Percentiles rank a stretch among this genome's conserved stretches.
phyloP scores from a whole-genome alignment of 1,284 basidiomycete genomes.

The Moniliophthora roreri region DNA sequence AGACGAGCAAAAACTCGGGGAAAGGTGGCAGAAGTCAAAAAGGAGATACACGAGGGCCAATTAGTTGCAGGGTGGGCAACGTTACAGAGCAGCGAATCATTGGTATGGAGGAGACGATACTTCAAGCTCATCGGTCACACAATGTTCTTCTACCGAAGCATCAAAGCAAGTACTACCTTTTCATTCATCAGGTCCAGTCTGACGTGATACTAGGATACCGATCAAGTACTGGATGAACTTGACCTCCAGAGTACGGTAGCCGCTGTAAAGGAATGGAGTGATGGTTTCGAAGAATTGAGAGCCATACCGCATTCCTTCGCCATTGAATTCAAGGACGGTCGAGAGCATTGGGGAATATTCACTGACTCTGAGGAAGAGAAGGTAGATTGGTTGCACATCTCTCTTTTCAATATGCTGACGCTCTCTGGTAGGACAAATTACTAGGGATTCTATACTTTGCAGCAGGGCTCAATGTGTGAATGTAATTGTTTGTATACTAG shows the following conservation, averaged over 20 bases:
- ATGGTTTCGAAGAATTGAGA: constrained; percentile 72
- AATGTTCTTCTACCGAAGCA: constrained; percentile 54
- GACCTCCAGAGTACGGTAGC: constrained; percentile 45
- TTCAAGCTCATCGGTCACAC: constrained; percentile 54
- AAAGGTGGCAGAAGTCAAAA: constrained; percentile 43
- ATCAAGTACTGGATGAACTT: constrained; percentile 47
- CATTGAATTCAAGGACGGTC: constrained; percentile 55
- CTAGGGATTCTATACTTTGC: constrained; percentile 4
- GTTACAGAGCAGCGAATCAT: constrained; percentile 53
- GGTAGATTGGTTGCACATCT: too few species aligned
- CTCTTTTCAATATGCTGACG: too few species aligned
- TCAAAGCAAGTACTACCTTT: constrained; percentile 41
- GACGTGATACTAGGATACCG: constrained; percentile 39
- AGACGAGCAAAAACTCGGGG: constrained; percentile 44
- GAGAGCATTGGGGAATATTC: constrained; percentile 57
- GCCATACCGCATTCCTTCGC: constrained; percentile 71
- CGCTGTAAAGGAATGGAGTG: constrained; percentile 62
- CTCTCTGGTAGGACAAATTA: not conserved
- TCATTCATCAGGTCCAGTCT: not conserved
- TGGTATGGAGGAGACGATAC: constrained; percentile 67
- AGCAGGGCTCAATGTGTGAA: not conserved
- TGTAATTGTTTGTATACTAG: too few species aligned
- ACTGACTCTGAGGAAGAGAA: constrained; percentile 70
- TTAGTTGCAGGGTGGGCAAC: constrained; percentile 66
- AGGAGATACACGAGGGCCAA: constrained; percentile 31